Evolutionary conservation across 352 stramenopile genomes (phyloP).

Genomic region (Pythium biforme): DNA sequence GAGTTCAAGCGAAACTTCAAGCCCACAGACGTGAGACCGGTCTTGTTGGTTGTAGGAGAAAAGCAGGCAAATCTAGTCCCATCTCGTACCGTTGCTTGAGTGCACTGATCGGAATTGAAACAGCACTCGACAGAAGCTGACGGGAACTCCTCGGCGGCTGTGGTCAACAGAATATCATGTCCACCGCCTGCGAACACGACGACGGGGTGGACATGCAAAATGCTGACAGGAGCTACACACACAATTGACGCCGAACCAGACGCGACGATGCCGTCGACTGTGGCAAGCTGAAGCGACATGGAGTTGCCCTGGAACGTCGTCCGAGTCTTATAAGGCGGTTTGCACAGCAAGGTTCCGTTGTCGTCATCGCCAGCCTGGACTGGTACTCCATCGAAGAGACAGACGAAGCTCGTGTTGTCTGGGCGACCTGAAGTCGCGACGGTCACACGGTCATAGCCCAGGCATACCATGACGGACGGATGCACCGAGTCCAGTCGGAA

Average conservation of each 20-base stretch:
- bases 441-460: not conserved
- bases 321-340: not conserved
- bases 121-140: slow-evolving; percentile 4
- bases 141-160: too few species aligned
- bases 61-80: not conserved
- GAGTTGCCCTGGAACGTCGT: not conserved
- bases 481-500: slow-evolving; percentile 2
- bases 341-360: slow-evolving; percentile 1
- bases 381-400: slow-evolving; percentile 14
- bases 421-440: not conserved
- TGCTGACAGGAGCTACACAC: not conserved
- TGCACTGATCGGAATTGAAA: slow-evolving; percentile 11
- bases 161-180: not conserved
- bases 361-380: not conserved
- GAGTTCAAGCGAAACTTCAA: slow-evolving; percentile 3
- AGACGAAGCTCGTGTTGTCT: slow-evolving; percentile 13
- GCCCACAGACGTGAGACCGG: not conserved
- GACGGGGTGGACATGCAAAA: slow-evolving; percentile 2
- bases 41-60: slow-evolving; percentile 1
- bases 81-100: not conserved
- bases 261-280: slow-evolving; percentile 14
- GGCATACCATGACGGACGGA: not conserved
- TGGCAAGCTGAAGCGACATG: slow-evolving; percentile 11
- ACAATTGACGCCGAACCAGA: not conserved
- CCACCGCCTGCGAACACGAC: slow-evolving; percentile 3